Evolutionary conservation across 2,329 filamentous ascomycete species (phyloP), one percentile per base, ranked within the genome.

Genomic region (Emmonsia crescens): DNA sequence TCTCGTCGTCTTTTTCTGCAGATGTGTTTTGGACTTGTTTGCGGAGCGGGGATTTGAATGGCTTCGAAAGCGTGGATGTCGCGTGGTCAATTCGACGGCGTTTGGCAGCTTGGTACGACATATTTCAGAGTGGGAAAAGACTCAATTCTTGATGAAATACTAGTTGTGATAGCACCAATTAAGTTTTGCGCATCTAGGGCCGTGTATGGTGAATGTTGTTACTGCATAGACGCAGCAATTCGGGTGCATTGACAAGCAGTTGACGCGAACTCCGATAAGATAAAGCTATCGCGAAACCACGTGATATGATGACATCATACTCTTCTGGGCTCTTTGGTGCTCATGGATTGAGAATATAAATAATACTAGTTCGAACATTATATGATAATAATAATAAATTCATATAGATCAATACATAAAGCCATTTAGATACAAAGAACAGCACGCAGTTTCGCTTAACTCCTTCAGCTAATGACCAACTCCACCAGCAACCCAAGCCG

Each of bases 11-110:
- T 2, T 31, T 33, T 5, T 57, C 56, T 46, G 38, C 24, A 21
- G 56, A 21, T 31, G 38, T 21, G 16, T 29, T 31, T 40, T 36
- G 56, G 24, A 57, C 48, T 16, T 78, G 76, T 44, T 77, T 80
- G 66, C 81, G 82, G 64, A 88, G 80, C 16, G 87, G 88, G 54
- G 88, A 89, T 66, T 86, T 85, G 76, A 91, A 91, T 0, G 88
- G 88, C 70, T 86, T 88, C 64, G 82, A 81, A 56, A 89, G 80
- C 6, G 82, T 81, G n/a, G 78, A 79, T 27, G 80, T 75, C 46
- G 83, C 80, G 52, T 80, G 76, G 62, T 86, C 80, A 64, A 87
- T 76, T 65, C 85, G 83, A 63, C 86, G 85, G 57, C 85, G 83
- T 76, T 89, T 89, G 62, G 78, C 78, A 61, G 80, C 27, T 31